These are phyloP conservation scores for Plasmodium malariae DNA, from an alignment of 169 alveolate genomes.

Conservation along the genomic window DNA sequence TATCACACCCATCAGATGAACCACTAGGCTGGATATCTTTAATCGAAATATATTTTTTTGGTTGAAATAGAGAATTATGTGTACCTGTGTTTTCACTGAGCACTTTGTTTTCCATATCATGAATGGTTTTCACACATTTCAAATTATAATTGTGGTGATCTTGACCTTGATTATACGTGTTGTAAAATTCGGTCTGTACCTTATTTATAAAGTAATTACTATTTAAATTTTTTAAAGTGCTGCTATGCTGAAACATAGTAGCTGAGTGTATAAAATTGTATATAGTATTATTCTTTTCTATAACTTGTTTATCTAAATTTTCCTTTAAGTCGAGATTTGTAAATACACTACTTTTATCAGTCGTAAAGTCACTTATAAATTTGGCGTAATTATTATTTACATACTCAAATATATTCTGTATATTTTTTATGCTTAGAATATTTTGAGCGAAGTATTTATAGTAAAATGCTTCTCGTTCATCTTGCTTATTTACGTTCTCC, in stretches of 20 bases:
- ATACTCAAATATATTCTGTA: constrained; percentile 48
- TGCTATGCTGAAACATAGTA: constrained; percentile 66
- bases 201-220: constrained; percentile 50
- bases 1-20: neutral
- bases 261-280: constrained; percentile 65
- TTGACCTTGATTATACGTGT: no score
- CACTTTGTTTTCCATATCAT: neutral
- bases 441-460: constrained; percentile 23
- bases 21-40: constrained; percentile 6
- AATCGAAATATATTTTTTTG: constrained; percentile 14
- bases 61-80: neutral
- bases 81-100: neutral
- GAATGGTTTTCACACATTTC: constrained; percentile 25
- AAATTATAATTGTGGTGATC: constrained; percentile 3
- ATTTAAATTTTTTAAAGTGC: constrained; percentile 30
- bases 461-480: neutral
- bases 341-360: constrained; percentile 56
- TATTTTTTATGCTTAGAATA: constrained; percentile 37
- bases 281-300: constrained; percentile 54
- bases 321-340: constrained; percentile 53
- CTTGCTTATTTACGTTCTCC: neutral
- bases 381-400: constrained; percentile 49
- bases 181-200: constrained; percentile 54
- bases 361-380: constrained; percentile 58
- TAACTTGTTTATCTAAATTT: constrained; percentile 50